Percentiles rank a stretch among this genome's conserved stretches.
These are phyloP conservation scores for Schizopora paradoxa DNA, from an alignment of 1,284 basidiomycete species.

Conservation along the genomic window DNA sequence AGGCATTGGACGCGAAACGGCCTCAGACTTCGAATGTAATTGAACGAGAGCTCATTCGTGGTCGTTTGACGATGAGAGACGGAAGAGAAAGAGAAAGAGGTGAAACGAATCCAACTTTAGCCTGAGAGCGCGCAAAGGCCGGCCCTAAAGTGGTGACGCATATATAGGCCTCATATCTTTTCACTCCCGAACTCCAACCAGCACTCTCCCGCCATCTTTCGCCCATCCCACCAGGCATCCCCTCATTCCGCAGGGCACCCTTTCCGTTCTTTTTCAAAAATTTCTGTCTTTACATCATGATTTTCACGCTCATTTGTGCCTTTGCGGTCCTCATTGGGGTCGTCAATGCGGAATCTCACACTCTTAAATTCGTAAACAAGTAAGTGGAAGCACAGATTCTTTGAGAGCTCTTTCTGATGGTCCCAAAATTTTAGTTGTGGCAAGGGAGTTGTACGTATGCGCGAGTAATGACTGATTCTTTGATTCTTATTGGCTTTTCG, in stretches of 20 bases:
- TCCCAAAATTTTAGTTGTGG: constrained; percentile 27
- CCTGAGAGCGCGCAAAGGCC: too few relatives aligned
- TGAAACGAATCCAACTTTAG: too few relatives aligned
- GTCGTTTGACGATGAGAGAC: too few relatives aligned
- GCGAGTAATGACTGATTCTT: neutral
- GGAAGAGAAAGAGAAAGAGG: too few relatives aligned
- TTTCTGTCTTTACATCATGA: constrained; percentile 23
- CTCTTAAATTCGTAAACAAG: constrained; percentile 33
- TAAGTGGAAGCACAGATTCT: constrained; percentile 19
- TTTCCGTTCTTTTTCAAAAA: constrained; percentile 6
- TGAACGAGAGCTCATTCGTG: too few relatives aligned
- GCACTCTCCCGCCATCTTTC: constrained; percentile 2
- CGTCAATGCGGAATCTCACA: constrained; percentile 33
- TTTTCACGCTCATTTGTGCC: constrained; percentile 27
- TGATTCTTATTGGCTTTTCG: constrained; percentile 4
- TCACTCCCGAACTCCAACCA: too few relatives aligned
- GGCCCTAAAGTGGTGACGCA: too few relatives aligned
- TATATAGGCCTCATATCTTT: too few relatives aligned
- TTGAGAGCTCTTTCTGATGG: neutral
- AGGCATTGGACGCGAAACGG: too few relatives aligned
- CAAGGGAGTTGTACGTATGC: constrained; percentile 30
- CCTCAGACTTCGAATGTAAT: too few relatives aligned
- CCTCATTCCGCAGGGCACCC: neutral
- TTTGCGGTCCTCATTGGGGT: constrained; percentile 24
- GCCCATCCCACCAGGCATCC: constrained; percentile 3